These are phyloP conservation scores for Quercus cerris DNA, from an alignment of 306 rosid species.

Conservation along the genomic window DNA sequence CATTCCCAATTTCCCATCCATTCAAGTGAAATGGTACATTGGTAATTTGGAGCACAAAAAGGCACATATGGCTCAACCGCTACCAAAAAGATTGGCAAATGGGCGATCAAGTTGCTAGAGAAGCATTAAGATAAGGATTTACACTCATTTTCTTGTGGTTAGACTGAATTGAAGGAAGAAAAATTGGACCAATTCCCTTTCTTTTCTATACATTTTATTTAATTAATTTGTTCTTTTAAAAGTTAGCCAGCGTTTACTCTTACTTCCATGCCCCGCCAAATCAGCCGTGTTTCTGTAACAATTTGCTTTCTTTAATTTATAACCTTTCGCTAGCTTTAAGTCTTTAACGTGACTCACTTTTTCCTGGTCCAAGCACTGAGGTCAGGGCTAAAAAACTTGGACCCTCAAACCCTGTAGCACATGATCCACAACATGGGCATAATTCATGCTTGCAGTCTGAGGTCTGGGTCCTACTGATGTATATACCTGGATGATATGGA, in stretches of 20 bases:
- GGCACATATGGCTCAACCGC: constrained; percentile 2
- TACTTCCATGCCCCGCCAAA: not conserved
- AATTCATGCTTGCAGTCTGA: no score
- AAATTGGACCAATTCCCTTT: constrained; percentile 11
- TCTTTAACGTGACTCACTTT: constrained; percentile 3
- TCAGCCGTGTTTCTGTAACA: not conserved
- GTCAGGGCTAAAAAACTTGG: constrained; percentile 6
- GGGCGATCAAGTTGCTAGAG: constrained; percentile 32
- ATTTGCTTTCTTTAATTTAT: not conserved
- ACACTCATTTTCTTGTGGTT: not conserved
- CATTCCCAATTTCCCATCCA: not conserved
- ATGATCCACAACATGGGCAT: constrained; percentile 8
- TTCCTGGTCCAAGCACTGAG: not conserved
- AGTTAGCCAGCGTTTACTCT: not conserved
- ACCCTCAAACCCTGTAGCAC: constrained; percentile 18
- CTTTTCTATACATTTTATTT: not conserved
- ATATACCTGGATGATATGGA: no score
- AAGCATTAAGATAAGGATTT: constrained; percentile 13
- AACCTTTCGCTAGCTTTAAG: constrained; percentile 1
- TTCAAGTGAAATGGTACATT: not conserved
- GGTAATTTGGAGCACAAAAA: not conserved
- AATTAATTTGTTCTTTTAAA: not conserved
- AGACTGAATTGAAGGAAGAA: not conserved
- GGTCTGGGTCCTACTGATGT: no score
- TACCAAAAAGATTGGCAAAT: constrained; percentile 15